Evolutionary conservation across 2,329 filamentous ascomycete genomes (phyloP).

Genomic region (Dactylellina drechsleri): DNA sequence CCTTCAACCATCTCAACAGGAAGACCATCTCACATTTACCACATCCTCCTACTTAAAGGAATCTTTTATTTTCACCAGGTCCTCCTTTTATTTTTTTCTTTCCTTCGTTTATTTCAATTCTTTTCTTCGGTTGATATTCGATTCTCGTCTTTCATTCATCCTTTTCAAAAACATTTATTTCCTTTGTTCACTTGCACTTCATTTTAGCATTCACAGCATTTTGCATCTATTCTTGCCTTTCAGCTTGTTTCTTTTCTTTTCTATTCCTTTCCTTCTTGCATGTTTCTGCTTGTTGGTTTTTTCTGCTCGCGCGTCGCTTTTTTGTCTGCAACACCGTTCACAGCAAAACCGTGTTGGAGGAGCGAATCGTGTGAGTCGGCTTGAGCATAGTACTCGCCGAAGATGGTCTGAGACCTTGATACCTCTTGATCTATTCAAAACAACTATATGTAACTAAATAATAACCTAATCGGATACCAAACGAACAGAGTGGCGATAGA

Average conservation of each 20-base stretch:
- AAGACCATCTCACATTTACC: not conserved
- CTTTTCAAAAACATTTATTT: not conserved
- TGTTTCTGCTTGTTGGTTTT: not conserved
- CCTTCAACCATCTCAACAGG: not conserved
- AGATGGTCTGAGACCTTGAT: conserved; percentile 5
- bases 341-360: conserved; percentile 4
- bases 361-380: not conserved
- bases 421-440: conserved; percentile 8
- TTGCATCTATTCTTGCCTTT: not conserved
- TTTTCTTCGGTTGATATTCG: not conserved
- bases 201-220: conserved; percentile 2
- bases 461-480: conserved; percentile 15
- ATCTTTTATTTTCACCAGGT: not conserved
- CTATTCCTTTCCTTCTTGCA: not conserved
- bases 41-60: not conserved
- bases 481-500: conserved; percentile 11
- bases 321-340: conserved; percentile 7
- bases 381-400: too few relatives aligned
- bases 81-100: conserved; percentile 1
- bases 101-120: not conserved
- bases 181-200: not conserved
- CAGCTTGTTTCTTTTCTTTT: conserved; percentile 6
- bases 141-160: conserved; percentile 6
- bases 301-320: conserved; percentile 2
- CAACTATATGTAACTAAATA: conserved; percentile 4